Percentiles rank a stretch among this genome's conserved stretches.
Conservation (phyloP, 208 protist genomes). For the Plasmodiophora brassicae region DNA sequence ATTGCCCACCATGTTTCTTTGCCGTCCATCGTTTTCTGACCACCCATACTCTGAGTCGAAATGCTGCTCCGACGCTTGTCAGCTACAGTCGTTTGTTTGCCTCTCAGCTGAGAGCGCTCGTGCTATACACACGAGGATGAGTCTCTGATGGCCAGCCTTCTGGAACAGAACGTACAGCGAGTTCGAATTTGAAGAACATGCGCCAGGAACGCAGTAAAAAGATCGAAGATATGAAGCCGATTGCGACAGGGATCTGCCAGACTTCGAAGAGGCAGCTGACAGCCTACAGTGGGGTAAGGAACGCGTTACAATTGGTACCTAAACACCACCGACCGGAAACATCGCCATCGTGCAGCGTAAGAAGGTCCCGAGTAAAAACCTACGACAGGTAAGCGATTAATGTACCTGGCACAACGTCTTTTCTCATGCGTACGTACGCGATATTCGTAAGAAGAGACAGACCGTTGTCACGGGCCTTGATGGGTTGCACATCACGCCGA, state of each 20-base stretch:
- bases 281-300: too few relatives aligned
- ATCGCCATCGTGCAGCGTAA: not conserved
- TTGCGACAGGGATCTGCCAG: not conserved
- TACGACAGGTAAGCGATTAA: not conserved
- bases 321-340: too few relatives aligned
- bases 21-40: not conserved
- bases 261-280: conserved; percentile 3
- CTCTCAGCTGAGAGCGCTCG: not conserved
- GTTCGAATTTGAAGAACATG: conserved; percentile 26
- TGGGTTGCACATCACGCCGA: not conserved
- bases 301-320: too few relatives aligned
- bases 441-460: not conserved
- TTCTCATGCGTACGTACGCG: not conserved
- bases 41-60: not conserved
- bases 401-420: not conserved
- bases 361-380: not conserved
- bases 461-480: conserved; percentile 16
- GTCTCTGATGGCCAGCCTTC: too few relatives aligned
- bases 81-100: not conserved
- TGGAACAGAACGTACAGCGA: not conserved
- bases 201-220: not conserved
- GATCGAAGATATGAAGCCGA: conserved; percentile 3
- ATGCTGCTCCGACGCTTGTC: not conserved
- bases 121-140: not conserved
- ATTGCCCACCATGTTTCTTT: not conserved